Base-by-base conservation (phyloP, 345 rosid genomes). In the Salix arbutifolia region DNA sequence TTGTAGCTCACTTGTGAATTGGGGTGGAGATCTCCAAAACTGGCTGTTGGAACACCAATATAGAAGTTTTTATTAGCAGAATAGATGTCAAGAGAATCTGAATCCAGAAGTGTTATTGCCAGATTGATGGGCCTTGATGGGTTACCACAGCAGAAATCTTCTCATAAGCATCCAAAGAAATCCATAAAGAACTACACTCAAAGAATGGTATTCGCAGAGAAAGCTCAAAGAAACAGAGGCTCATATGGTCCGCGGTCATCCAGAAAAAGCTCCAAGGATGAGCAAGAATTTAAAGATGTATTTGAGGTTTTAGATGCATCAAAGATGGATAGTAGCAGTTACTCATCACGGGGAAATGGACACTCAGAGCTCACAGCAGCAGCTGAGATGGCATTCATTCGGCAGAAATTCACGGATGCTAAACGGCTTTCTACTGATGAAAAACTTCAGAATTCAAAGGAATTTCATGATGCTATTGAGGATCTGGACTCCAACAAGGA, bases 121-220 rank as follows among this genome's bases (percentile, higher is more conserved):
- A 85, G 94, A 77, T 79, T 96, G 79, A 96, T 94, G 99, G 99
- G 99, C 80, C 90, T 96, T 44, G 98, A 96, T 67, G 96, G 90
- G 48, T 70, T 91, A 83, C 97, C 98, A 16, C 81, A 90, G 83
- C 87, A 76, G 76, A 90, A 80, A 75, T 79, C 84, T 77, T 76
- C 85, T 66, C 84, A 79, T 23, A 90, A 82, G 10, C 89, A 78
- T 65, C 88, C 80, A 19, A 88, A 77, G 68, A 87, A 86, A 79
- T 77, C 80, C 44, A 25, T 46, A 1, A 90, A 87, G 78, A 84
- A 77, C 76, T 76, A 69, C 64, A 83, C 76, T 61, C 78, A 67
- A 21, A 78, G 73, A 75, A 67, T 70, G 52, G 76, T 21, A 26
- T 69, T 80, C 21, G 46, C 80, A 33, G 86, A 83, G 33, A 85